Percentiles rank a stretch among this genome's conserved stretches.
phyloP scores from a whole-genome alignment of 2,329 filamentous ascomycete species.

The Blumeriella jaapii region DNA sequence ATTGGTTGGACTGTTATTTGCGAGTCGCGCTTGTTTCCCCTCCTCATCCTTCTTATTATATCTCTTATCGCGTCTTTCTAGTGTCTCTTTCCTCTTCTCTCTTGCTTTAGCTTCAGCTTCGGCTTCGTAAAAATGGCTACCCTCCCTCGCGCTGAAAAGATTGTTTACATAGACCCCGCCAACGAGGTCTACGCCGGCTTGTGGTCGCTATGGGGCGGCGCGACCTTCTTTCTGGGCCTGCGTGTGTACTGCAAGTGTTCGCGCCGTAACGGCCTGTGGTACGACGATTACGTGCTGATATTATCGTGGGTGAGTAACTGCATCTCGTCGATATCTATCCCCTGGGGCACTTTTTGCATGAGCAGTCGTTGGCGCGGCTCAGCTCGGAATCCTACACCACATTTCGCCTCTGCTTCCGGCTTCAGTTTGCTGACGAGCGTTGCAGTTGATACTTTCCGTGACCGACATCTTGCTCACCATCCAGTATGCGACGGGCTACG shows the following conservation, averaged over 20 bases:
- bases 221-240: slow-evolving; percentile 13
- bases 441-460: slow-evolving; percentile 32
- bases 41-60: too few species aligned
- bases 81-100: too few species aligned
- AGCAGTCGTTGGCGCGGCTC: background rate
- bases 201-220: slow-evolving; percentile 14
- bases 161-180: slow-evolving; percentile 12
- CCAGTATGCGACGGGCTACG: slow-evolving; percentile 38
- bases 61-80: too few species aligned
- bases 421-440: too few species aligned
- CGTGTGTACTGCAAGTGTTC: slow-evolving; percentile 13
- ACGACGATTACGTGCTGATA: slow-evolving; percentile 16
- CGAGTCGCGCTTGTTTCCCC: too few species aligned
- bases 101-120: background rate
- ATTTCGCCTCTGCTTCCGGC: too few species aligned
- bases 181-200: slow-evolving; percentile 13
- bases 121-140: too few species aligned
- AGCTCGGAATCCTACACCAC: too few species aligned
- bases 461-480: slow-evolving; percentile 36
- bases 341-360: background rate
- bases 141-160: too few species aligned
- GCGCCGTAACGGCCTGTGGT: slow-evolving; percentile 14
- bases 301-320: slow-evolving; percentile 12
- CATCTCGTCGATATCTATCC: background rate
- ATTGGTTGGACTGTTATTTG: too few species aligned